Percentiles rank a stretch among this genome's conserved stretches.
Evolutionary conservation across 352 stramenopile species (phyloP).

Genomic region (Globisporangium splendens): DNA sequence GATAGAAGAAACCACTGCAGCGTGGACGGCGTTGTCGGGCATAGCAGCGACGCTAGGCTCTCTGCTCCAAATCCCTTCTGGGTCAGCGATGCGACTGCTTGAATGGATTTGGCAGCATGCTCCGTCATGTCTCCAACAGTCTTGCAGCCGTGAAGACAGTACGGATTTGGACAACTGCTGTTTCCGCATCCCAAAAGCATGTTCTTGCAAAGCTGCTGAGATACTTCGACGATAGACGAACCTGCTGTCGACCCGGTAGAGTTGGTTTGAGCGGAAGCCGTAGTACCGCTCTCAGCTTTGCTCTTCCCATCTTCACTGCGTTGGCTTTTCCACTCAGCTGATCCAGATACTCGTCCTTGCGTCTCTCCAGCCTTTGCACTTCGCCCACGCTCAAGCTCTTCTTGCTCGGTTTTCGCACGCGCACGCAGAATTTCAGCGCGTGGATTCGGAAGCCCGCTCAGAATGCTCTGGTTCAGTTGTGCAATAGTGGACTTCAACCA

Average conservation of each 20-base stretch:
- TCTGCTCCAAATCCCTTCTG: constrained; percentile 27
- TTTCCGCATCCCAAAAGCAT: constrained; percentile 41
- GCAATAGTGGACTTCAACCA: constrained; percentile 55
- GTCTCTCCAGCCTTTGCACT: constrained; percentile 40
- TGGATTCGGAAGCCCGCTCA: constrained; percentile 22
- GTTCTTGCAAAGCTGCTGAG: constrained; percentile 45
- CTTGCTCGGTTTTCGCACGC: constrained; percentile 35
- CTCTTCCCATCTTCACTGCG: constrained; percentile 54
- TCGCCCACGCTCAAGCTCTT: constrained; percentile 39
- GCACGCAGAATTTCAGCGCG: constrained; percentile 31
- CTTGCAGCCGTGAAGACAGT: constrained; percentile 23
- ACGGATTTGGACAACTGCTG: constrained; percentile 34
- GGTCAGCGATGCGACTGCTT: constrained; percentile 37
- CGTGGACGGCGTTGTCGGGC: constrained; percentile 18
- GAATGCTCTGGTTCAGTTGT: constrained; percentile 44
- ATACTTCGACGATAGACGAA: constrained; percentile 19
- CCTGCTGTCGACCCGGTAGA: not conserved
- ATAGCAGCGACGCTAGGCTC: constrained; percentile 40
- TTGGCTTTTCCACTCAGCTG: constrained; percentile 70
- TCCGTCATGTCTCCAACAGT: constrained; percentile 17
- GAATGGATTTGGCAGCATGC: constrained; percentile 41
- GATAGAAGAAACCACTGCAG: constrained; percentile 45
- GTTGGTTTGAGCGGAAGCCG: not conserved
- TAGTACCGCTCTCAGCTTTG: no score
- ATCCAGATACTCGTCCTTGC: constrained; percentile 74